A percentile compares a stretch with the other conserved stretches of the same genome.
phyloP scores from a whole-genome alignment of 2,329 filamentous ascomycete species.

The Pseudocercospora pini-densiflorae region DNA sequence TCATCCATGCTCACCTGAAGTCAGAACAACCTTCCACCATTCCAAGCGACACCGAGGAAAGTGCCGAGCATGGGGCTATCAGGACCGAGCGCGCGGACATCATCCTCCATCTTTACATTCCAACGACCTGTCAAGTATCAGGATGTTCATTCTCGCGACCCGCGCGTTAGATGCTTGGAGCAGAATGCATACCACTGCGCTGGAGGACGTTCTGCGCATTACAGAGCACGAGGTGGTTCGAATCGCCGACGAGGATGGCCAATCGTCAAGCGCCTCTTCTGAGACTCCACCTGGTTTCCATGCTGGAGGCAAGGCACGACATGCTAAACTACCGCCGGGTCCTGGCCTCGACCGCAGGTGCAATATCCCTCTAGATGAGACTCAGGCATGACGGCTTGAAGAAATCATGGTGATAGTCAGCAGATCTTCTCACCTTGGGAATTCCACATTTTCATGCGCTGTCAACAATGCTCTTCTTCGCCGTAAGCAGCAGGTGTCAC shows the following conservation, averaged over 20 bases:
- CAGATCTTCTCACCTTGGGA: background rate
- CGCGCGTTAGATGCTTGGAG: conserved; percentile 9
- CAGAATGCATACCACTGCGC: conserved; percentile 8
- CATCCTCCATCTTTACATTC: conserved; percentile 2
- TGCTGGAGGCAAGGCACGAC: background rate
- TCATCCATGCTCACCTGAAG: conserved; percentile 12
- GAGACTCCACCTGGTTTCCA: conserved; percentile 8
- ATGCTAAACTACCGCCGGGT: background rate
- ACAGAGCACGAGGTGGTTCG: background rate
- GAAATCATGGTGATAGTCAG: background rate
- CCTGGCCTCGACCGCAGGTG: background rate
- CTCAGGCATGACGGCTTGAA: background rate
- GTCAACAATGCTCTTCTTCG: background rate
- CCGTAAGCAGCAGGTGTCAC: background rate
- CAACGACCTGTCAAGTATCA: background rate
- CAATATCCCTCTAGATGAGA: background rate
- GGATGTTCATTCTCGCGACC: conserved; percentile 6
- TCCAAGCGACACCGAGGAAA: conserved; percentile 1
- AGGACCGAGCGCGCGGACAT: conserved; percentile 1
- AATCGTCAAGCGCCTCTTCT: background rate
- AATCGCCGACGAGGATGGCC: background rate
- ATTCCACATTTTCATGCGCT: background rate
- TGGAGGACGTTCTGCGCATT: background rate
- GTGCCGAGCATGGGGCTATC: conserved; percentile 2
- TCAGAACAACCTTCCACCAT: conserved; percentile 8